Evolutionary conservation across 106 monocot species (phyloP), one percentile per base, ranked within the genome.

Genomic region (Dioscorea alata): DNA sequence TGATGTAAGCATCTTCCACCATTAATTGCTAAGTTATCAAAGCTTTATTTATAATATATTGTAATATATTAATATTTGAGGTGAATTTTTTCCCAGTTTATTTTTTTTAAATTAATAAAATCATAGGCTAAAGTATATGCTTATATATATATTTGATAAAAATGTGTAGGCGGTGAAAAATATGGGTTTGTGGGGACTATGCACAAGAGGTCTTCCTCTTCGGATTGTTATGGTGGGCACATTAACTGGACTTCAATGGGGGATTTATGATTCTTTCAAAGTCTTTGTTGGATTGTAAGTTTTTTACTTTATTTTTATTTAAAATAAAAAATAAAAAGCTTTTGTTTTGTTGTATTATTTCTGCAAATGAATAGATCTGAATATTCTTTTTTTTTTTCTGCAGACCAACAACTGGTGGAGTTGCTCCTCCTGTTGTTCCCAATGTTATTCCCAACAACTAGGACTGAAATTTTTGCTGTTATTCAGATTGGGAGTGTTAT

Each of bases 181-280:
- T 6, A 67, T 79, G 21, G 78, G 78, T 5, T 17, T 79, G 28
- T 68, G 67, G 78, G 78, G 78, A 21, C 51, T 79, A 1, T 79
- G 72, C 35, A 73, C 78, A 23, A 72, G 78, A 14, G 78, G 78
- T 15, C 73, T 79, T 48, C 68, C 78, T 12, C 78, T 79, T 31
- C 67, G 78, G 20, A 79, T 79, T 20, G 56, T 79, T 25, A 79
- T 79, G 78, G 68, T 79, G 33, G 78, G 78, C 28, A 79, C 78
- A 9, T 33, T 79, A 21, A 79, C 78, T 21, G 73, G 78, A 48
- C 61, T 60, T 24, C 78, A 79, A 49, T 79, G 78, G 78, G 72
- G 67, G 61, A 79, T 73, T 60, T 79, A 79, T 60, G 78, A 78
- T 60, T 59, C 78, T 49, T 78, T 71, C 59, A 78, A 78, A 72